Conservation (phyloP, 495 filamentous ascomycete species). For the Penicillium subrubescens region DNA sequence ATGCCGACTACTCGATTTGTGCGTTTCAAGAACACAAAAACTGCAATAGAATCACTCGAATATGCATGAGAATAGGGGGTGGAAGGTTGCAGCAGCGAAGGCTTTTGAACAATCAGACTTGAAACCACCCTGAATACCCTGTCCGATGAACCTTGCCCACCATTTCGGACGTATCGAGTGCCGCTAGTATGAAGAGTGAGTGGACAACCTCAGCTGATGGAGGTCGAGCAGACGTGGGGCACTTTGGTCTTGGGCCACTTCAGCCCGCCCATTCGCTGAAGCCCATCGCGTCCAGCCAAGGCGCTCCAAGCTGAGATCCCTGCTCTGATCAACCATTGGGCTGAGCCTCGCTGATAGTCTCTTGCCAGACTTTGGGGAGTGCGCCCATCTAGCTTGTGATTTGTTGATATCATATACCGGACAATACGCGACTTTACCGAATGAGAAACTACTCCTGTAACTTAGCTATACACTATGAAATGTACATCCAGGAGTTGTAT, state of each 20-base stretch:
- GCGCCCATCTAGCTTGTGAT: slow-evolving; percentile 18
- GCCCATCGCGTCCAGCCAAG: slow-evolving; percentile 25
- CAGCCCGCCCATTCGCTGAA: slow-evolving; percentile 29
- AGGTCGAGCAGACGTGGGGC: slow-evolving; percentile 35
- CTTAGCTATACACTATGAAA: neutral
- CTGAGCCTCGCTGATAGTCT: slow-evolving; percentile 26
- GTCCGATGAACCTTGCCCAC: slow-evolving; percentile 4
- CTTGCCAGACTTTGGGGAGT: slow-evolving; percentile 25
- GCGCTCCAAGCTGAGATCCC: slow-evolving; percentile 31
- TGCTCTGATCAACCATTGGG: slow-evolving; percentile 36
- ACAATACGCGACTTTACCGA: slow-evolving; percentile 4
- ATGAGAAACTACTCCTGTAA: neutral
- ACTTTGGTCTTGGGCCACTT: slow-evolving; percentile 26
- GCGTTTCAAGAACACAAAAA: slow-evolving; percentile 3
- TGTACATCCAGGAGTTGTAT: neutral
- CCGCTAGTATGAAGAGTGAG: slow-evolving; percentile 10
- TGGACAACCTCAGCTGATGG: slow-evolving; percentile 35
- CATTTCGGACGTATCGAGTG: slow-evolving; percentile 25
- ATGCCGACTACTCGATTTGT: slow-evolving; percentile 1
- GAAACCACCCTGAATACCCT: slow-evolving; percentile 5
- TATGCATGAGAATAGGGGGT: neutral
- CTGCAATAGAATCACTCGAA: neutral
- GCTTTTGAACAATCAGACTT: neutral
- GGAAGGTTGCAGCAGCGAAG: slow-evolving; percentile 5
- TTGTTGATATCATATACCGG: neutral